These are phyloP conservation scores for Rhypophila decipiens DNA, from an alignment of 495 filamentous ascomycete species.

Conservation along the genomic window DNA sequence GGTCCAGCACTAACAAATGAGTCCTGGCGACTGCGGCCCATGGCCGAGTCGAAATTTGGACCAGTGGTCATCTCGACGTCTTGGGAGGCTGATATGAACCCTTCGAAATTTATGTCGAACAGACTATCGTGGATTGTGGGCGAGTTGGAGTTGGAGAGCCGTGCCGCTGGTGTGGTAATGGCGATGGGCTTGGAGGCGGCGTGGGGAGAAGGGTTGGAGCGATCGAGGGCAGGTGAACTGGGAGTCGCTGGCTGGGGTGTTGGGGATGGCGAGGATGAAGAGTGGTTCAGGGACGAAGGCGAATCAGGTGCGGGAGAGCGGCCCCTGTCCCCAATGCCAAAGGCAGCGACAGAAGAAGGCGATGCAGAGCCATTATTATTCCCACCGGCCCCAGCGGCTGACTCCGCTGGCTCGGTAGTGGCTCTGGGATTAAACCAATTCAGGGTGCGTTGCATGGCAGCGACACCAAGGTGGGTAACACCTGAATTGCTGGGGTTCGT, in stretches of 20 bases:
- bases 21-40: conserved; percentile 56
- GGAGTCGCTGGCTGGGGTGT: conserved; percentile 37
- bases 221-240: conserved; percentile 27
- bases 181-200: conserved; percentile 27
- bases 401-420: conserved; percentile 19
- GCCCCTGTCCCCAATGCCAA: conserved; percentile 9
- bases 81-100: conserved; percentile 25
- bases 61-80: conserved; percentile 56
- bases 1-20: conserved; percentile 74
- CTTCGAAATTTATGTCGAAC: conserved; percentile 14
- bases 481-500: conserved; percentile 9
- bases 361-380: conserved; percentile 30
- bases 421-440: conserved; percentile 24
- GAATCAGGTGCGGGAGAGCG: conserved; percentile 16
- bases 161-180: conserved; percentile 12
- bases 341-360: conserved; percentile 14
- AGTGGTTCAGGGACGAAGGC: conserved; percentile 29
- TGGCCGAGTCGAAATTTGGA: conserved; percentile 49
- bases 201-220: conserved; percentile 20
- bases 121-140: conserved; percentile 11
- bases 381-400: conserved; percentile 18
- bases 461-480: conserved; percentile 21
- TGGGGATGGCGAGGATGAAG: conserved; percentile 28
- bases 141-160: conserved; percentile 21
- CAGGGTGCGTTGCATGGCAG: conserved; percentile 24